A percentile compares a stretch with the other conserved stretches of the same genome.
phyloP scores from a whole-genome alignment of 352 stramenopile species.

The Globisporangium takayamanum region DNA sequence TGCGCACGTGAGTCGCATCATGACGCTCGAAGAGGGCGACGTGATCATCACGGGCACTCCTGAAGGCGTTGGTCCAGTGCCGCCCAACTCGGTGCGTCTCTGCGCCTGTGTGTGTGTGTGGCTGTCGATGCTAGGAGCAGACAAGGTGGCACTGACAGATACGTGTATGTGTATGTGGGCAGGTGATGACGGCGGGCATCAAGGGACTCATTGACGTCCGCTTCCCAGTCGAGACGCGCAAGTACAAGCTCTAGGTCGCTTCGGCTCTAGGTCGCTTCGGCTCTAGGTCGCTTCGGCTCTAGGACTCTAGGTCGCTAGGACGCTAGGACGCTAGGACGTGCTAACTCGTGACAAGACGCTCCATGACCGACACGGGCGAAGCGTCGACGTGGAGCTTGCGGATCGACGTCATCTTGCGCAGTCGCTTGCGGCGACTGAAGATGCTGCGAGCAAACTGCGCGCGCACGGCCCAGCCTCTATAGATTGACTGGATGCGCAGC shows the following conservation, averaged over 20 bases:
- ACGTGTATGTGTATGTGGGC: neutral
- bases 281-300: too few species aligned
- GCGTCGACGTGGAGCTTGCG: conserved; percentile 20
- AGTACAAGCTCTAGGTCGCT: conserved; percentile 37
- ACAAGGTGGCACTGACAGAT: neutral
- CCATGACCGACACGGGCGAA: conserved; percentile 21
- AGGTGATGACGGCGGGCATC: conserved; percentile 72
- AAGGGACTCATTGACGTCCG: conserved; percentile 58
- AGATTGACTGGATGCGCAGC: conserved; percentile 67
- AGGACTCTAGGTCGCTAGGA: neutral
- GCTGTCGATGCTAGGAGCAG: neutral
- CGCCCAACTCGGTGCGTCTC: conserved; percentile 44
- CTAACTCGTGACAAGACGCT: conserved; percentile 17
- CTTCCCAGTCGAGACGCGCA: conserved; percentile 55
- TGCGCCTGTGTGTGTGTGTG: neutral
- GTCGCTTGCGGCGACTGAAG: conserved; percentile 18
- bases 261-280: neutral
- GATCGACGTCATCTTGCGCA: conserved; percentile 26
- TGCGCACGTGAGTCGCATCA: conserved; percentile 71
- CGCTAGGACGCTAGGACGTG: neutral
- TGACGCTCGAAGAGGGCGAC: conserved; percentile 81
- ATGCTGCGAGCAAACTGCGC: conserved; percentile 23
- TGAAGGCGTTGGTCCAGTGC: conserved; percentile 65
- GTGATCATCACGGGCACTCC: conserved; percentile 83
- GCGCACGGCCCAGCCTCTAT: conserved; percentile 54